A percentile compares a stretch with the other conserved stretches of the same genome.
These are phyloP conservation scores for Vanrija sp. DNA, from an alignment of 1,284 basidiomycete genomes.

Conservation along the genomic window DNA sequence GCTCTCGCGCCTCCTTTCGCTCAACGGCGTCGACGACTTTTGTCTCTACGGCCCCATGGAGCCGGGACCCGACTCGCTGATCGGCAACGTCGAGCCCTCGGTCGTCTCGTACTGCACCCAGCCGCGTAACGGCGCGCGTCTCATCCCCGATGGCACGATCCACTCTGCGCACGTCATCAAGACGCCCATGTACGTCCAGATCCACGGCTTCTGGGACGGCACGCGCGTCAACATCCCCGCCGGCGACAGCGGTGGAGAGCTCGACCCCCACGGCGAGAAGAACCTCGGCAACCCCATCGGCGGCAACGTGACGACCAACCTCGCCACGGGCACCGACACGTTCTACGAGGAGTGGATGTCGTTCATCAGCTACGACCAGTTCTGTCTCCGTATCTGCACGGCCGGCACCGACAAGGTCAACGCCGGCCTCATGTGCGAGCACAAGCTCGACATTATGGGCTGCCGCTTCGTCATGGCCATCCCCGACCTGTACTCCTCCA, in stretches of 20 bases:
- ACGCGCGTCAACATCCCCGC: conserved; percentile 50
- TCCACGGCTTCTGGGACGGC: conserved; percentile 51
- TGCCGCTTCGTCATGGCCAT: conserved; percentile 50
- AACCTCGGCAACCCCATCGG: conserved; percentile 53
- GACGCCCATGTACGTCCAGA: conserved; percentile 49
- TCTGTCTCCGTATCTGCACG: conserved; percentile 50
- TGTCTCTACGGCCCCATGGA: conserved; percentile 45
- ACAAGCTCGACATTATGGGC: conserved; percentile 48
- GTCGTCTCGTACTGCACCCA: conserved; percentile 45
- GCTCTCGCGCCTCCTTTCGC: conserved; percentile 38
- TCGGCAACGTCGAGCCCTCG: conserved; percentile 44
- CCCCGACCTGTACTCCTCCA: conserved; percentile 35
- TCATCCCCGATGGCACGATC: conserved; percentile 47
- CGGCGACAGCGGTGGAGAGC: conserved; percentile 51
- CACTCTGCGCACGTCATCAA: conserved; percentile 37
- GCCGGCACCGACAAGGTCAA: conserved; percentile 40
- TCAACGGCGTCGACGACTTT: conserved; percentile 49
- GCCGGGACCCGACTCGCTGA: conserved; percentile 33
- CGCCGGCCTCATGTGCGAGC: conserved; percentile 43
- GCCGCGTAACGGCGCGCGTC: conserved; percentile 34
- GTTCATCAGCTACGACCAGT: conserved; percentile 47
- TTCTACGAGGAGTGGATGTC: conserved; percentile 55
- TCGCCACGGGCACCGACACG: conserved; percentile 50
- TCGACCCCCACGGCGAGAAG: conserved; percentile 51
- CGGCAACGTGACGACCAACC: conserved; percentile 54